Percentiles rank a stretch among this genome's conserved stretches.
phyloP scores from a whole-genome alignment of 179 eudicot genomes.

The Silene vulgaris region DNA sequence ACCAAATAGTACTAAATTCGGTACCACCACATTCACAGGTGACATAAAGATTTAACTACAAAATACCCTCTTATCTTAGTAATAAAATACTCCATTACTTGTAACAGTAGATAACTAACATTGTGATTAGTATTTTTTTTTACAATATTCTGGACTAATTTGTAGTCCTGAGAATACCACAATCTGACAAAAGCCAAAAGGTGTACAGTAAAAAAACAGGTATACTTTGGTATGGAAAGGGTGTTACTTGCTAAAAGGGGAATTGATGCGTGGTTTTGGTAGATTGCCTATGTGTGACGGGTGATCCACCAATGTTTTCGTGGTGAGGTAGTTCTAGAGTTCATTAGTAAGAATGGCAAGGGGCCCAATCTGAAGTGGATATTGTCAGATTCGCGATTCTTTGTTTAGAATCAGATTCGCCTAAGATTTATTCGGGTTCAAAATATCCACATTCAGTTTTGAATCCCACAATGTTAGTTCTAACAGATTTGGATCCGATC shows the following conservation, averaged over 20 bases:
- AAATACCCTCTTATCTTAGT: too few relatives aligned
- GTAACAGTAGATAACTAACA: neutral
- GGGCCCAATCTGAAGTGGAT: neutral
- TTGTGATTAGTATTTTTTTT: neutral
- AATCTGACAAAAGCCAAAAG: neutral
- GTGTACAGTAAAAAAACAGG: neutral
- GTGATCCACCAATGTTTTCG: slow-evolving; percentile 20
- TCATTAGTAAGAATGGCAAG: neutral
- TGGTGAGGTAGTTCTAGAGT: neutral
- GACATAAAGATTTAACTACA: too few relatives aligned
- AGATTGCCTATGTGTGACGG: slow-evolving; percentile 23
- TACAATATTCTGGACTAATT: too few relatives aligned
- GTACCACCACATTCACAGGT: neutral
- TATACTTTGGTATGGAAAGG: slow-evolving; percentile 4
- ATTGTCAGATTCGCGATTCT: neutral
- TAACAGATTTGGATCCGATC: neutral
- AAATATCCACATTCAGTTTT: neutral
- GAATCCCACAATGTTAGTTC: neutral
- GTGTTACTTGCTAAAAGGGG: slow-evolving; percentile 21
- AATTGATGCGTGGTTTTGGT: slow-evolving; percentile 27
- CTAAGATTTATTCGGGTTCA: neutral
- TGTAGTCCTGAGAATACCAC: neutral
- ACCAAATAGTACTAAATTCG: neutral
- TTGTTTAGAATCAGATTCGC: neutral
- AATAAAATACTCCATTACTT: too few relatives aligned